Base-by-base conservation (phyloP, 2,329 filamentous ascomycete species). In the Alternaria ventricosa region DNA sequence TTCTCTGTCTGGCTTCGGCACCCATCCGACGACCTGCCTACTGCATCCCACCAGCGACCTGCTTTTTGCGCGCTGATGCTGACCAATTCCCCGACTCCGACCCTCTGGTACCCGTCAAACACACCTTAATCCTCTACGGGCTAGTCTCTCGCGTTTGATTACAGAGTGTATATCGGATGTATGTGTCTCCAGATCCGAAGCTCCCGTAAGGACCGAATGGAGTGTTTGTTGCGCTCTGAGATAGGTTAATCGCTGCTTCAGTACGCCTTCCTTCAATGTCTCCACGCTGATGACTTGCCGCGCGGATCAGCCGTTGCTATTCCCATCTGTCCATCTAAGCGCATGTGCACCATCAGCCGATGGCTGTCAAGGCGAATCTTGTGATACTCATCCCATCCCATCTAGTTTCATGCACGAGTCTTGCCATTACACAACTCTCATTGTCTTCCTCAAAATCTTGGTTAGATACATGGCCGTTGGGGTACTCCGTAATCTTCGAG, bases 81-180 rank as follows among this genome's bases (percentile, higher is more conserved):
- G 59, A 72, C 71, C 71, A 72, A 71, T 72, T 63, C 63, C 54
- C 53, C 59, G 55, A 57, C 61, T 43, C 53, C 57, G 59, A 57
- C 30, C 27, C 57, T 44, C n/a, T 47, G 60, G 60, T 62, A 59
- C 50, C 60, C 58, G 64, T 63, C 63, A 60, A 61, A 68, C 54
- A 53, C 62, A 49, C 58, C 50, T 41, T 59, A 64, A 36, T 13
- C 62, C 55, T 57, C 47, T 58, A 51, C 23, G 3, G 51, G 55
- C 47, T 47, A 57, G 55, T 33, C 25, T 30, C 25, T 55, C 57
- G 47, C 28, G 55, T 20, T 44, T 61, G 61, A 63, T 60, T 62
- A 62, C 55, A 41, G 36, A 41, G 36, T 61, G 55, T 57, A 64
- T 66, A 66, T 70, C 63, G 60, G 51, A 66, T 44, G 51, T 41